Base-by-base conservation (phyloP, 371 early-diverging fungal genomes). In the Chytridium lagenaria region DNA sequence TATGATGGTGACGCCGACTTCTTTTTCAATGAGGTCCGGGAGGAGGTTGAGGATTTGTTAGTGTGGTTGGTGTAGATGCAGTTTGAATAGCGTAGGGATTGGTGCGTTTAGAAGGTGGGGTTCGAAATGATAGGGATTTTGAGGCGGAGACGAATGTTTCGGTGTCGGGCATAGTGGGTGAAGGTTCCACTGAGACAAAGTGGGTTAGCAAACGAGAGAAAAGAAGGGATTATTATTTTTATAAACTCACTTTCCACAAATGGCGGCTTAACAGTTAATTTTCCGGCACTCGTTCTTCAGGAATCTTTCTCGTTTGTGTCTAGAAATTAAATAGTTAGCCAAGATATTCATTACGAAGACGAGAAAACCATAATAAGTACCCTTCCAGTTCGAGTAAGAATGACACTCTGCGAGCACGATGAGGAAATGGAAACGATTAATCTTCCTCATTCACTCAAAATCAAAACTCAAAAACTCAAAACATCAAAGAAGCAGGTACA, bases 261-360 rank as follows among this genome's bases (percentile, higher is more conserved):
- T 7, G 3, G 16, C 5, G 61, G 30, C 36, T 61, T 61, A 15
- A 34, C 19, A 26, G 36, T 34, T 26, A 37, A 7, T 36, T 61
- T 61, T 7, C 61, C 61, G 12, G 31, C 12, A 61, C 61, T 33
- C 61, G 31, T 23, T 61, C 61, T 36, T 61, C 61, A 2, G 61
- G 37, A 23, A 61, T 37, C 23, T 61, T 61, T 23, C 23, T 61
- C 7, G n/a, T n/a, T n/a, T n/a, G 55, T 7, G 26, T n/a, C 7
- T 52, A 7, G 55, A 23, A 5, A 7, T 23, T 52, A 52, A 52
- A 26, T 52, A 52, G n/a, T n/a, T n/a, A 52, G 5, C 7, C n/a
- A 52, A n/a, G 55, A 12, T 26, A 26, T 52, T 52, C 23, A 52
- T 19, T 7, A 44, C 44, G 44, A 44, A 19, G 19, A 44, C 7